These are phyloP conservation scores for Apophysomyces elegans DNA, from an alignment of 371 early-diverging fungal species.

Conservation along the genomic window DNA sequence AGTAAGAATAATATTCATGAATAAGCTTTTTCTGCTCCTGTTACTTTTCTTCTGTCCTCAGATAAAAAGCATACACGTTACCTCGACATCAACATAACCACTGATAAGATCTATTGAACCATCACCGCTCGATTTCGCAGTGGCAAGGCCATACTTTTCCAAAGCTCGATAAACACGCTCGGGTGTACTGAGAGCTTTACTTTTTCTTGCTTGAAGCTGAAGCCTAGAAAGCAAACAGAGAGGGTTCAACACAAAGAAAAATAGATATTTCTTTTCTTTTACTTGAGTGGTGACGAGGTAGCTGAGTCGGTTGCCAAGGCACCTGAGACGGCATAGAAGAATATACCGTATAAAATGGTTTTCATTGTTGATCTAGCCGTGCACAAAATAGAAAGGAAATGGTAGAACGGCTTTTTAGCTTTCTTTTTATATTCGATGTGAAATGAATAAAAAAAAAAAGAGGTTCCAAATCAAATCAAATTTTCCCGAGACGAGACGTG, in stretches of 20 bases:
- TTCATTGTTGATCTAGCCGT: not conserved
- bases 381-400: not conserved
- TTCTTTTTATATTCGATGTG: not conserved
- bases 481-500: conserved; percentile 7
- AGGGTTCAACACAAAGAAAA: not conserved
- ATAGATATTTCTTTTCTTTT: not conserved
- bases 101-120: conserved; percentile 32
- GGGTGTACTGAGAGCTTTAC: conserved; percentile 33
- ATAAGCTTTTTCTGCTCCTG: not conserved
- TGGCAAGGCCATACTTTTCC: conserved; percentile 37
- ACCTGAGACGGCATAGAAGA: conserved; percentile 6
- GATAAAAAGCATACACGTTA: conserved; percentile 7
- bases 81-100: conserved; percentile 45
- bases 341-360: not conserved
- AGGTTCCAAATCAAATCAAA: conserved; percentile 1
- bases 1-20: too few relatives aligned
- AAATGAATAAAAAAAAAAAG: not conserved
- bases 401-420: not conserved
- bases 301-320: not conserved
- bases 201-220: conserved; percentile 23
- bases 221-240: conserved; percentile 23
- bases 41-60: not conserved
- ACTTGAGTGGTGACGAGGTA: conserved; percentile 1
- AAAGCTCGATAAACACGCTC: conserved; percentile 30
- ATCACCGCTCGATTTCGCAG: conserved; percentile 16